phyloP scores from a whole-genome alignment of 1,284 basidiomycete genomes.

The Cryptococcus wingfieldii region DNA sequence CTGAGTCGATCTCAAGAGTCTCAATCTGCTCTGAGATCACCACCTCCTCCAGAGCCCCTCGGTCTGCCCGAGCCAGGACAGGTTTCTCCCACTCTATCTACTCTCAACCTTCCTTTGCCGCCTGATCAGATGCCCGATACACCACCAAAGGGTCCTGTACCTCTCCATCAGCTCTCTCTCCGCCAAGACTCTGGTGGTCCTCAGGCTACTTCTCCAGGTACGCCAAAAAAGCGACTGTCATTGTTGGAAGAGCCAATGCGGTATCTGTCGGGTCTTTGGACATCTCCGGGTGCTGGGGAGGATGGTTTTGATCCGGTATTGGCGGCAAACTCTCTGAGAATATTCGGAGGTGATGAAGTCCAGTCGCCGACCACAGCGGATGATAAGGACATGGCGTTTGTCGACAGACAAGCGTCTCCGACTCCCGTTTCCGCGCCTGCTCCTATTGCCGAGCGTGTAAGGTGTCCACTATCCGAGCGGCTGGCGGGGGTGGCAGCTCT shows the following conservation, averaged over 20 bases:
- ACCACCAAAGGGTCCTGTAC: slow-evolving; percentile 9
- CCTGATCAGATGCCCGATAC: slow-evolving; percentile 38
- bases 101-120: slow-evolving; percentile 31
- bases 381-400: background rate
- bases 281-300: slow-evolving; percentile 10
- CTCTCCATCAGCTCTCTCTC: background rate
- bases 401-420: background rate
- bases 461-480: slow-evolving; percentile 13
- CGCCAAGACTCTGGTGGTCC: too few relatives aligned
- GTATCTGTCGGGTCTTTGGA: slow-evolving; percentile 34
- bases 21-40: background rate
- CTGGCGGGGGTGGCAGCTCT: slow-evolving; percentile 10
- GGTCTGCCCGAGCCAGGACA: slow-evolving; percentile 16
- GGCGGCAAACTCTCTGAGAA: slow-evolving; percentile 19
- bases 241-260: slow-evolving; percentile 31
- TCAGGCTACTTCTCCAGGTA: background rate
- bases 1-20: background rate
- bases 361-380: background rate
- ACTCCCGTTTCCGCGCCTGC: background rate
- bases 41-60: slow-evolving; percentile 19
- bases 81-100: background rate
- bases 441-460: background rate
- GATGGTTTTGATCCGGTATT: slow-evolving; percentile 32
- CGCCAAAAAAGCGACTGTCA: slow-evolving; percentile 9
- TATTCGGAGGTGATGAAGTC: slow-evolving; percentile 9